Percentiles rank a stretch among this genome's conserved stretches.
Conservation (phyloP, 352 stramenopile genomes). For the Phytophthora macrochlamydospora region DNA sequence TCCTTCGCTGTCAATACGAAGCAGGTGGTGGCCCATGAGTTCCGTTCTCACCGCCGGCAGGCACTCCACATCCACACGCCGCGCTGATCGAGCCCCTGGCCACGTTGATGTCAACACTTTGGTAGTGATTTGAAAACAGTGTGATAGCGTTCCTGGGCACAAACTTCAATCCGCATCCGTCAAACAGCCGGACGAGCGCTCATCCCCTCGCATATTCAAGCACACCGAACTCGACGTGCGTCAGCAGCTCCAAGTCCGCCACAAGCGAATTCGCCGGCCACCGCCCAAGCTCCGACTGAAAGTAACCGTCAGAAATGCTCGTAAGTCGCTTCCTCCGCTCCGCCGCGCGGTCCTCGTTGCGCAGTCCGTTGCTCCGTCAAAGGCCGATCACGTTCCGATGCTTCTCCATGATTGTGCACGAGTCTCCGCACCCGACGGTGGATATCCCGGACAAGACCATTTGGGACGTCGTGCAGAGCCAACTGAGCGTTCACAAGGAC, state of each 20-base stretch:
- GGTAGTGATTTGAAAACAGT: not conserved
- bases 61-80: no score
- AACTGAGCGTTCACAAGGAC: constrained; percentile 38
- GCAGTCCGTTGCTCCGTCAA: not conserved
- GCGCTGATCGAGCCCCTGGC: not conserved
- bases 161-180: not conserved
- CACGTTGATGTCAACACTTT: not conserved
- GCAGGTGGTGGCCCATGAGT: not conserved
- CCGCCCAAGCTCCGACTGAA: not conserved
- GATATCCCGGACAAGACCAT: constrained; percentile 58
- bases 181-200: constrained; percentile 9
- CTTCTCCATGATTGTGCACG: constrained; percentile 61
- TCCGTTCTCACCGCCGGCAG: no score
- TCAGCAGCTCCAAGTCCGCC: constrained; percentile 9
- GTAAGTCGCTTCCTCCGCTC: no score
- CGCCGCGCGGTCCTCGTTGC: no score
- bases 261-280: constrained; percentile 13
- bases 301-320: no score
- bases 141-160: not conserved
- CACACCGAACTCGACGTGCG: constrained; percentile 9
- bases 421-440: constrained; percentile 54
- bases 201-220: constrained; percentile 19
- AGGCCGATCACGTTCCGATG: constrained; percentile 22
- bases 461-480: constrained; percentile 49
- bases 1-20: not conserved